phyloP scores from a whole-genome alignment of 495 filamentous ascomycete species.

The Penicillium desertorum region DNA sequence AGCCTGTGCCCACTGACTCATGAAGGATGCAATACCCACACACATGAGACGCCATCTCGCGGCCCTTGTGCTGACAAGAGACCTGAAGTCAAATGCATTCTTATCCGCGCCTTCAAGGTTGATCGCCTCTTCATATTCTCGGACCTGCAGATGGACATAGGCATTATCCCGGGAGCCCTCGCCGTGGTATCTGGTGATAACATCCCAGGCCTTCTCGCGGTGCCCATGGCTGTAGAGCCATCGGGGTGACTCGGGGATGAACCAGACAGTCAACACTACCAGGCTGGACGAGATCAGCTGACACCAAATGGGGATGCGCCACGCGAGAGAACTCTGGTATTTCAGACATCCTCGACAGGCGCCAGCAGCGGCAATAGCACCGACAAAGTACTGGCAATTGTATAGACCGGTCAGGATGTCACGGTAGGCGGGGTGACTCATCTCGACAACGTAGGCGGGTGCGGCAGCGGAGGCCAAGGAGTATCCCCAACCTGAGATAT shows the following conservation, averaged over 20 bases:
- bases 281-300: conserved; percentile 55
- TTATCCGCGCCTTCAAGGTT: conserved; percentile 53
- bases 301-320: conserved; percentile 63
- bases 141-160: conserved; percentile 54
- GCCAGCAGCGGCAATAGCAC: conserved; percentile 43
- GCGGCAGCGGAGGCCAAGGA: conserved; percentile 64
- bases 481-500: conserved; percentile 61
- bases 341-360: conserved; percentile 35
- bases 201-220: conserved; percentile 46
- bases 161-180: conserved; percentile 47
- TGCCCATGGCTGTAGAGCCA: conserved; percentile 50
- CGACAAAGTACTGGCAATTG: conserved; percentile 55
- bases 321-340: conserved; percentile 39
- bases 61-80: conserved; percentile 55
- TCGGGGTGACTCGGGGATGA: conserved; percentile 30
- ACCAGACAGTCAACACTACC: conserved; percentile 10
- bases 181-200: conserved; percentile 56
- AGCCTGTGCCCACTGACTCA: conserved; percentile 40
- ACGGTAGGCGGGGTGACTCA: conserved; percentile 67
- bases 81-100: conserved; percentile 61
- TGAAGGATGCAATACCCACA: conserved; percentile 53
- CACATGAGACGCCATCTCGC: conserved; percentile 56
- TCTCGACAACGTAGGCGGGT: conserved; percentile 69
- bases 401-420: conserved; percentile 59
- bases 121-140: conserved; percentile 55